Conservation (phyloP, 2,329 filamentous ascomycete species). For the Furcasterigmium furcatum region DNA sequence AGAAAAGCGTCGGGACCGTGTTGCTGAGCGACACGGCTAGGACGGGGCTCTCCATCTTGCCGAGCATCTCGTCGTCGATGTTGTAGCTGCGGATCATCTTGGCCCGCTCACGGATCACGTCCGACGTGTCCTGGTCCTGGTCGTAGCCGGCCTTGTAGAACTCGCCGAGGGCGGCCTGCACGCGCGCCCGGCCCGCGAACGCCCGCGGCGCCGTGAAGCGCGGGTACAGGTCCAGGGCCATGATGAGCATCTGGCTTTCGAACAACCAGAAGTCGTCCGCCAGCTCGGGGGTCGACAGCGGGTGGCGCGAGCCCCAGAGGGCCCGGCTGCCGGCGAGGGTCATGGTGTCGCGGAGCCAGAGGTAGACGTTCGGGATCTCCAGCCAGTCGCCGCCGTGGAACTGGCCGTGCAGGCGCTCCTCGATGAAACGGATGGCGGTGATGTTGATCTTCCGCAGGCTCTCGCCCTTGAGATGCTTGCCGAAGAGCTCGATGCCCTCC, state of each 20-base stretch:
- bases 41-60: conserved; percentile 23
- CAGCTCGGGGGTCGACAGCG: conserved; percentile 28
- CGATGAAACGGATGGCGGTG: conserved; percentile 22
- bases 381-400: conserved; percentile 13
- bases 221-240: conserved; percentile 25
- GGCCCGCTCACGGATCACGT: conserved; percentile 23
- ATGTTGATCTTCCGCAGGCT: conserved; percentile 21
- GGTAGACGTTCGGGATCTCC: conserved; percentile 30
- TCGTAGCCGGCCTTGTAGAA: conserved; percentile 27
- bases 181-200: conserved; percentile 18
- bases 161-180: conserved; percentile 20
- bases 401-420: conserved; percentile 15
- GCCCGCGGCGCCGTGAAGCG: conserved; percentile 23
- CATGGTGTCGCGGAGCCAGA: conserved; percentile 32
- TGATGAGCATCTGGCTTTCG: neutral
- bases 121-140: conserved; percentile 18
- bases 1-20: conserved; percentile 32
- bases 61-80: conserved; percentile 21
- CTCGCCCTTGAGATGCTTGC: conserved; percentile 21
- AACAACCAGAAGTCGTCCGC: conserved; percentile 27
- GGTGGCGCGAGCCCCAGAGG: conserved; percentile 40
- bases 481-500: conserved; percentile 22
- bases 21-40: conserved; percentile 25
- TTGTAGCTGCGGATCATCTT: conserved; percentile 20
- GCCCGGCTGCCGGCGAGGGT: conserved; percentile 32